A percentile compares a stretch with the other conserved stretches of the same genome.
phyloP scores from a whole-genome alignment of 2,329 filamentous ascomycete species.

The Paraphoma sp. region DNA sequence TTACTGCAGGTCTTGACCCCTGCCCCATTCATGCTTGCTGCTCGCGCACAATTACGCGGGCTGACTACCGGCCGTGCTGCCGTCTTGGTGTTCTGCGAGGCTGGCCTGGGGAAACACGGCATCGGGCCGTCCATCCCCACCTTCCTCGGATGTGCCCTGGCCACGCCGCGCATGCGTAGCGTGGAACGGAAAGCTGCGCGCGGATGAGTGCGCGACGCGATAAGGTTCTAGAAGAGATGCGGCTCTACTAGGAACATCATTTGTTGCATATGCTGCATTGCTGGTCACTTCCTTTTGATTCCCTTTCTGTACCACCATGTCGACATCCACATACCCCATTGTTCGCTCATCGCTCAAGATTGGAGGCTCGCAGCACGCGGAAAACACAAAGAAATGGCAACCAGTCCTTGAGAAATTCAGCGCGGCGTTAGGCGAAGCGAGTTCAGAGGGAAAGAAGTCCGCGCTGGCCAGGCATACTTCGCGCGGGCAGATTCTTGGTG shows the following conservation, averaged over 20 bases:
- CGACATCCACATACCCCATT: neutral
- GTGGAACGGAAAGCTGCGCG: neutral
- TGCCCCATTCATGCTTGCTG: neutral
- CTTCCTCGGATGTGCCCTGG: neutral
- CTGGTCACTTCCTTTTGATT: neutral
- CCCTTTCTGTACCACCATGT: neutral
- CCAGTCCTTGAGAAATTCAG: conserved; percentile 44
- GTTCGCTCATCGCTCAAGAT: conserved; percentile 1
- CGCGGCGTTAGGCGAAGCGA: conserved; percentile 30
- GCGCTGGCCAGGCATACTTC: conserved; percentile 37
- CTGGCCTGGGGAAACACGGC: neutral
- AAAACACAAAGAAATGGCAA: conserved; percentile 25
- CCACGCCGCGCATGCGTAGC: neutral
- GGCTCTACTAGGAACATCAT: neutral
- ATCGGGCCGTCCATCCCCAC: conserved; percentile 1
- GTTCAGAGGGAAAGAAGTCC: conserved; percentile 37
- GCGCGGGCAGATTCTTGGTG: conserved; percentile 39
- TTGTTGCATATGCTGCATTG: neutral
- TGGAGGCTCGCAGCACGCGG: neutral
- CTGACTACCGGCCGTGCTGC: neutral
- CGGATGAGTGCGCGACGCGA: neutral
- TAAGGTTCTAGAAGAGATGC: neutral
- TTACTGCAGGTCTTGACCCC: neutral
- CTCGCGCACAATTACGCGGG: neutral
- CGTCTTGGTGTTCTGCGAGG: neutral